Conservation (phyloP, 2,329 filamentous ascomycete species). For the Scedosporium boydii region DNA sequence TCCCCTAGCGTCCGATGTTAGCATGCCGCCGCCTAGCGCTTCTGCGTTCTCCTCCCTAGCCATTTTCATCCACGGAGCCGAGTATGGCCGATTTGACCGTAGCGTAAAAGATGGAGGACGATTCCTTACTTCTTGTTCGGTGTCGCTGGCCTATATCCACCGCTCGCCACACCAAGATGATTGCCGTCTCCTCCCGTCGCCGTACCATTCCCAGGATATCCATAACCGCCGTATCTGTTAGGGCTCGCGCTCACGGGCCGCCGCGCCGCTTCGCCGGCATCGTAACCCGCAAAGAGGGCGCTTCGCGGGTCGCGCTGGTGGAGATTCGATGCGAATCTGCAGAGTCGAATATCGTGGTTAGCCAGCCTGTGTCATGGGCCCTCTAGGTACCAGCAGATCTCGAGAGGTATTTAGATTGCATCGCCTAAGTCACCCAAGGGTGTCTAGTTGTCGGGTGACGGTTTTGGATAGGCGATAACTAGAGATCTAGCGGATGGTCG, state of each 20-base stretch:
- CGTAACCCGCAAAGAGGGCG: slow-evolving; percentile 68
- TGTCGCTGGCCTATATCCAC: slow-evolving; percentile 55
- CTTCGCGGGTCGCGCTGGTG: slow-evolving; percentile 66
- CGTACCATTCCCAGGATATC: slow-evolving; percentile 16
- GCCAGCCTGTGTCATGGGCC: not conserved
- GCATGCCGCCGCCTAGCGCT: not conserved
- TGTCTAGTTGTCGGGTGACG: too few species aligned
- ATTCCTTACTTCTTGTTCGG: slow-evolving; percentile 56
- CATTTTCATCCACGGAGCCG: not conserved
- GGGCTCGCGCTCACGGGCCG: slow-evolving; percentile 36
- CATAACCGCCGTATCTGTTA: slow-evolving; percentile 38
- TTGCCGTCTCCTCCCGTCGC: slow-evolving; percentile 7
- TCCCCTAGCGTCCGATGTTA: slow-evolving; percentile 41
- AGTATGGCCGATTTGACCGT: not conserved
- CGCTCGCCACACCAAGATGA: slow-evolving; percentile 14
- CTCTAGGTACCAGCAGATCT: not conserved
- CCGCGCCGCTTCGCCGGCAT: slow-evolving; percentile 32
- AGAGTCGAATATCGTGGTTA: not conserved
- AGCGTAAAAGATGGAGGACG: not conserved
- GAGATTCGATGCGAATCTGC: slow-evolving; percentile 59
- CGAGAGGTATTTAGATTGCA: too few species aligned
- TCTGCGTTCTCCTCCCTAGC: not conserved
- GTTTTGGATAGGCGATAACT: not conserved
- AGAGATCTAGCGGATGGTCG: not conserved
- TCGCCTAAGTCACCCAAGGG: too few species aligned